Conservation (phyloP, 1,284 basidiomycete species). For the Sporisorium reilianum region DNA sequence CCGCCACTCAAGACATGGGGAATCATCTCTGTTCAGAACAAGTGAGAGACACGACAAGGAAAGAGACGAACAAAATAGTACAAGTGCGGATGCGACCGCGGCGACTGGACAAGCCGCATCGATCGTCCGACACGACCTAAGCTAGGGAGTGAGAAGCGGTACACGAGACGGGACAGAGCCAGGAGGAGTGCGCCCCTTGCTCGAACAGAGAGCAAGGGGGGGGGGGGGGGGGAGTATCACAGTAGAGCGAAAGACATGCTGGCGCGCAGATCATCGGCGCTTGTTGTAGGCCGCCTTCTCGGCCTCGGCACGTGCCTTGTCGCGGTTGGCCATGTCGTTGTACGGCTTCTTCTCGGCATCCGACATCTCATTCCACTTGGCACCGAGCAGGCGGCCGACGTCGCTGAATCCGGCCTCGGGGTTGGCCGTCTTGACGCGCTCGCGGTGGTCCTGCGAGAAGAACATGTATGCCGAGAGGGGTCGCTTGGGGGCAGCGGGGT, state of each 20-base stretch:
- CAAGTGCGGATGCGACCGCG: slow-evolving; percentile 24
- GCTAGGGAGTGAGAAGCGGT: slow-evolving; percentile 10
- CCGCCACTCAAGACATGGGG: background rate
- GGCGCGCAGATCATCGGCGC: slow-evolving; percentile 27
- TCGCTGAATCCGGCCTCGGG: slow-evolving; percentile 94
- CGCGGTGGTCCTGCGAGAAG: slow-evolving; percentile 95
- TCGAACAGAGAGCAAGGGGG: background rate
- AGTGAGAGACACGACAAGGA: background rate
- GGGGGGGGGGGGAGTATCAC: slow-evolving; percentile 30
- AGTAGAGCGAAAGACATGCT: background rate
- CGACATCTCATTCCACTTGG: slow-evolving; percentile 88
- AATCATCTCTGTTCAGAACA: slow-evolving; percentile 20
- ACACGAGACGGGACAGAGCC: slow-evolving; percentile 7
- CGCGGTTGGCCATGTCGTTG: slow-evolving; percentile 83
- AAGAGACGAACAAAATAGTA: slow-evolving; percentile 39
- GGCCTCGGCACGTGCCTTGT: slow-evolving; percentile 85
- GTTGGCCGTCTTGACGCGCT: slow-evolving; percentile 94
- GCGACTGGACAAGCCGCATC: slow-evolving; percentile 13
- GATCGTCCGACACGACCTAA: slow-evolving; percentile 27
- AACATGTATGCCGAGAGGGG: slow-evolving; percentile 98
- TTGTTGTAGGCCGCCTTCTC: slow-evolving; percentile 79
- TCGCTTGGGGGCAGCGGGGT: slow-evolving; percentile 86
- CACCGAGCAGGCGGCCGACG: slow-evolving; percentile 86
- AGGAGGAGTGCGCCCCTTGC: background rate
- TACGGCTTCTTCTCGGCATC: slow-evolving; percentile 94